Evolutionary conservation across 257 asterid species (phyloP).

Genomic region (Cruciata laevipes): DNA sequence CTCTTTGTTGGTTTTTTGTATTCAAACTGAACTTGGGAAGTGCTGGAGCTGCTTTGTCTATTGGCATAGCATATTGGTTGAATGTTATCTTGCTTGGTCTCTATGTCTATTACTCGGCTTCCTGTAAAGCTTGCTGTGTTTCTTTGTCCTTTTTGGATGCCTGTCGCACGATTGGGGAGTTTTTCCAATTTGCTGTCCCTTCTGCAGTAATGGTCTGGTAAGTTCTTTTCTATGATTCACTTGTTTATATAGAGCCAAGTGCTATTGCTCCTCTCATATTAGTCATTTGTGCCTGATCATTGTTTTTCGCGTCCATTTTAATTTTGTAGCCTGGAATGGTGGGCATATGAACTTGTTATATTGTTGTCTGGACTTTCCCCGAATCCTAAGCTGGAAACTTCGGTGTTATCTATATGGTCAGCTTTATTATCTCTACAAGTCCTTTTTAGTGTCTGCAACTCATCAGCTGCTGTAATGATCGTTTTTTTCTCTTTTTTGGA

Average conservation of each 20-base stretch:
- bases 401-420: slow-evolving; percentile 70
- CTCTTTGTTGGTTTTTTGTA: slow-evolving; percentile 56
- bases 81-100: slow-evolving; percentile 45
- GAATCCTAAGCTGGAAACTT: slow-evolving; percentile 68
- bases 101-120: slow-evolving; percentile 47
- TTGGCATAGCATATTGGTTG: slow-evolving; percentile 65
- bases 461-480: neutral
- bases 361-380: slow-evolving; percentile 72
- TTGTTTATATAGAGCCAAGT: neutral
- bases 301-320: neutral
- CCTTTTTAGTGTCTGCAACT: neutral
- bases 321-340: slow-evolving; percentile 63
- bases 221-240: neutral
- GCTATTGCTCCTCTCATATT: neutral
- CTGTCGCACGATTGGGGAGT: slow-evolving; percentile 38
- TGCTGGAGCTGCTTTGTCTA: slow-evolving; percentile 67
- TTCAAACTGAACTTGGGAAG: slow-evolving; percentile 54
- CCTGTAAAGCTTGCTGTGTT: slow-evolving; percentile 38
- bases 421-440: neutral
- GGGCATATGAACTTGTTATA: slow-evolving; percentile 66
- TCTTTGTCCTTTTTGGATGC: slow-evolving; percentile 32
- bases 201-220: slow-evolving; percentile 90
- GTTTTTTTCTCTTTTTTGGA: neutral
- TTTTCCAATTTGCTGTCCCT: slow-evolving; percentile 63
- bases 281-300: neutral